Conservation (phyloP, 192 early-diverging fungal genomes). For the Coemansia sp. region DNA sequence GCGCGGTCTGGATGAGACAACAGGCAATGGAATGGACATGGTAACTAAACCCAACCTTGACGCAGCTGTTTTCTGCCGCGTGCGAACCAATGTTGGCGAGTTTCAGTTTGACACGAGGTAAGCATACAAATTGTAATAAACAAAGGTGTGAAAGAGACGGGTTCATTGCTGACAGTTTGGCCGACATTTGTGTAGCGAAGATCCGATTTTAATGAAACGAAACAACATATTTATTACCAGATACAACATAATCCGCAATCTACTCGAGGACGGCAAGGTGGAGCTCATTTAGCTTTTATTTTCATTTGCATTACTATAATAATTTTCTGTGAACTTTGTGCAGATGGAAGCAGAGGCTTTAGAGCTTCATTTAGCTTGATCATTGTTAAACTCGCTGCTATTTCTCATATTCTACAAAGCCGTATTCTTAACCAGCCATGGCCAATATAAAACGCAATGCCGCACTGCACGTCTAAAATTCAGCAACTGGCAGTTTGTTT, state of each 20-base stretch:
- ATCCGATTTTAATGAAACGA: conserved; percentile 48
- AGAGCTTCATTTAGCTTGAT: no score
- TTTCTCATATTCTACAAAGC: no score
- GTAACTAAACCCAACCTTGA: conserved; percentile 42
- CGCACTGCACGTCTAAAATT: no score
- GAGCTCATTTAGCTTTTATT: conserved; percentile 37
- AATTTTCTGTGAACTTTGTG: background rate
- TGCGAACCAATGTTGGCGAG: conserved; percentile 41
- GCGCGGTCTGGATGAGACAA: conserved; percentile 31
- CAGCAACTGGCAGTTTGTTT: no score
- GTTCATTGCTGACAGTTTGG: background rate
- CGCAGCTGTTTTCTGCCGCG: conserved; percentile 50
- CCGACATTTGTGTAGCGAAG: conserved; percentile 26
- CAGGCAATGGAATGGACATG: conserved; percentile 41
- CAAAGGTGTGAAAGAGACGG: background rate
- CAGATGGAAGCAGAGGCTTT: no score
- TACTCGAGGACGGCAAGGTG: conserved; percentile 47
- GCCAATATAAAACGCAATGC: background rate
- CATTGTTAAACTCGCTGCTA: no score
- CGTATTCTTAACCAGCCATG: background rate
- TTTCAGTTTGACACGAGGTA: conserved; percentile 52
- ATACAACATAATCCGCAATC: conserved; percentile 48
- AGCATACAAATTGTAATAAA: background rate
- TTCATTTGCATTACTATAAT: background rate
- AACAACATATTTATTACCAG: conserved; percentile 53